phyloP scores from a whole-genome alignment of 2,329 filamentous ascomycete species.

The Ceratocystis albifundus region DNA sequence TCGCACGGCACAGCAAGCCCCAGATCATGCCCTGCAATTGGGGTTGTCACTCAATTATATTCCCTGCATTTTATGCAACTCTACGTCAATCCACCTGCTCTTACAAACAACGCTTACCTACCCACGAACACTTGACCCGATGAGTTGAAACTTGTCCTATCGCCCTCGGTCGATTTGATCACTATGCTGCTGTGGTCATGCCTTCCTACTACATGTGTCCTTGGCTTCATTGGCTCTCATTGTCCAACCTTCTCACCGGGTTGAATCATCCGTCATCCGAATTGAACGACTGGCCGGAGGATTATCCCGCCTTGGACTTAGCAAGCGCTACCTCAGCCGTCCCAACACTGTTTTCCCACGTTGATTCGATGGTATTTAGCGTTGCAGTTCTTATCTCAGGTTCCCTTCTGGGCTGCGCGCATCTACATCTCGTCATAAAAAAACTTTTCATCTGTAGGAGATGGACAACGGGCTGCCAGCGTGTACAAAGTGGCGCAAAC shows the following conservation, averaged over 20 bases:
- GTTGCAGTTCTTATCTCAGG: neutral
- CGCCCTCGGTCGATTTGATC: neutral
- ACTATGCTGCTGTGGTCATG: neutral
- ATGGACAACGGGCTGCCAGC: neutral
- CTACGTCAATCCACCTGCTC: neutral
- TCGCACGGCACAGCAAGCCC: neutral
- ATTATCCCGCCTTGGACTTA: neutral
- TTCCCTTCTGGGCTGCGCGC: neutral
- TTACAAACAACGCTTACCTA: neutral
- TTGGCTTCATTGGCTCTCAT: neutral
- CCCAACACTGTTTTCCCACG: neutral
- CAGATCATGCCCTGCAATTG: neutral
- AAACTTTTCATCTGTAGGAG: neutral
- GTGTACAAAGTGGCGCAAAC: conserved; percentile 3
- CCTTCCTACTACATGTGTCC: neutral
- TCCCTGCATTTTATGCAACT: neutral
- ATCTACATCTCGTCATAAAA: neutral
- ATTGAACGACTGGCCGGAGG: neutral
- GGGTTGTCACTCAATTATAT: neutral
- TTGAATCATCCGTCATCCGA: neutral
- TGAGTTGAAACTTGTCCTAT: neutral
- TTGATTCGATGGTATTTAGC: neutral
- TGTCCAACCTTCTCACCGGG: neutral
- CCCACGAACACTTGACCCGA: neutral
- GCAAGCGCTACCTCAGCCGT: neutral